phyloP scores from a whole-genome alignment of 2,329 filamentous ascomycete genomes.

The Penicillium sp. region DNA sequence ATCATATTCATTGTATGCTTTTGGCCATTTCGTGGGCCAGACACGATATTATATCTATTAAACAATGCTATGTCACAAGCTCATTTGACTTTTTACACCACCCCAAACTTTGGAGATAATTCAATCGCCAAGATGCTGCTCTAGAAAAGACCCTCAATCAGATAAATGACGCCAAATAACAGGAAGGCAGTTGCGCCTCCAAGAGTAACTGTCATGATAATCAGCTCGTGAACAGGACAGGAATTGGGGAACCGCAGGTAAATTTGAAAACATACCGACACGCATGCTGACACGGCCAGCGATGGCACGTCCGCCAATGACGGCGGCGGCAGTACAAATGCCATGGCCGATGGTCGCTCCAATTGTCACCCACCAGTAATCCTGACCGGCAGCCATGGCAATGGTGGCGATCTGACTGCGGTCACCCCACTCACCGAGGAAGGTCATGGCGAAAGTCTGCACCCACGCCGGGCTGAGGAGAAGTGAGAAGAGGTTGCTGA shows the following conservation, averaged over 20 bases:
- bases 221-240: conserved; percentile 23
- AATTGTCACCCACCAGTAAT: conserved; percentile 97
- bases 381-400: conserved; percentile 95
- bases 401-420: conserved; percentile 97
- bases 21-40: background rate
- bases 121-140: conserved; percentile 12
- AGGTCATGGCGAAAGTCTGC: conserved; percentile 98
- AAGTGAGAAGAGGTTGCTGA: conserved; percentile 81
- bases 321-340: conserved; percentile 84
- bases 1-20: background rate
- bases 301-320: conserved; percentile 86
- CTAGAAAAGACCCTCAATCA: conserved; percentile 68
- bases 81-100: conserved; percentile 10
- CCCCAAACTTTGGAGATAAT: conserved; percentile 2
- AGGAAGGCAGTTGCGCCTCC: conserved; percentile 88
- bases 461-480: conserved; percentile 95
- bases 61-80: conserved; percentile 11
- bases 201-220: conserved; percentile 64
- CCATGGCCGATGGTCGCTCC: conserved; percentile 82
- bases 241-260: background rate
- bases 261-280: conserved; percentile 69
- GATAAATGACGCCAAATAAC: conserved; percentile 84
- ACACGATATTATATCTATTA: conserved; percentile 12
- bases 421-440: conserved; percentile 96
- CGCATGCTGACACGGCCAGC: conserved; percentile 90